Evolutionary conservation across 495 filamentous ascomycete genomes (phyloP).

Genomic region (Halenospora varia): DNA sequence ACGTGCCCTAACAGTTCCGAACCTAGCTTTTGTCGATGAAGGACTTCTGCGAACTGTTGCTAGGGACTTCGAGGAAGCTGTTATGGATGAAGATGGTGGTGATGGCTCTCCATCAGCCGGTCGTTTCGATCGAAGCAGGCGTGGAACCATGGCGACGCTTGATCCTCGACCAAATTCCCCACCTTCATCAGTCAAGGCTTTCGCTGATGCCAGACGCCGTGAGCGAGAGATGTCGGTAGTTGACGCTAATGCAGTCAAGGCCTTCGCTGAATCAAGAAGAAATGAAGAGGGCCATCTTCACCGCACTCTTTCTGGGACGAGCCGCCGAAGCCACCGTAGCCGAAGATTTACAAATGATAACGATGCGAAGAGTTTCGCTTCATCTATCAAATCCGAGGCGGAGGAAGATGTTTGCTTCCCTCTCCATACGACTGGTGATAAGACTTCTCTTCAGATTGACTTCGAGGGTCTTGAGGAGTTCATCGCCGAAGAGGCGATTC

Average conservation of each 20-base stretch:
- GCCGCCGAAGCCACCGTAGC: conserved; percentile 45
- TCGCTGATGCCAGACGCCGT: conserved; percentile 70
- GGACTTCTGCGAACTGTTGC: conserved; percentile 44
- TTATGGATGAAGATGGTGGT: conserved; percentile 73
- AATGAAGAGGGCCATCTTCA: conserved; percentile 66
- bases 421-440: conserved; percentile 43
- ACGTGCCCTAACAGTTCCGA: conserved; percentile 32
- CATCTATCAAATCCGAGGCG: conserved; percentile 46
- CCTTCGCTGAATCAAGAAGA: conserved; percentile 36
- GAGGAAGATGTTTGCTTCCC: conserved; percentile 89
- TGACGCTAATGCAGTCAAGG: conserved; percentile 33
- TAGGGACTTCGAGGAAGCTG: conserved; percentile 76
- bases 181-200: conserved; percentile 96
- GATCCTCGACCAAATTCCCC: conserved; percentile 72
- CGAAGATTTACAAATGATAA: conserved; percentile 38
- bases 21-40: conserved; percentile 31
- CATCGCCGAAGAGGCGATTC: conserved; percentile 52
- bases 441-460: conserved; percentile 60
- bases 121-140: conserved; percentile 32
- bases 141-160: conserved; percentile 41
- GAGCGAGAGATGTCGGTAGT: conserved; percentile 51
- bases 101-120: conserved; percentile 30
- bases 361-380: conserved; percentile 41
- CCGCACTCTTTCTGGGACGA: conserved; percentile 66
- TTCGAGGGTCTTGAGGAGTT: conserved; percentile 88